These are phyloP conservation scores for Plasmodium cynomolgi DNA, from an alignment of 169 alveolate species.

Conservation along the genomic window DNA sequence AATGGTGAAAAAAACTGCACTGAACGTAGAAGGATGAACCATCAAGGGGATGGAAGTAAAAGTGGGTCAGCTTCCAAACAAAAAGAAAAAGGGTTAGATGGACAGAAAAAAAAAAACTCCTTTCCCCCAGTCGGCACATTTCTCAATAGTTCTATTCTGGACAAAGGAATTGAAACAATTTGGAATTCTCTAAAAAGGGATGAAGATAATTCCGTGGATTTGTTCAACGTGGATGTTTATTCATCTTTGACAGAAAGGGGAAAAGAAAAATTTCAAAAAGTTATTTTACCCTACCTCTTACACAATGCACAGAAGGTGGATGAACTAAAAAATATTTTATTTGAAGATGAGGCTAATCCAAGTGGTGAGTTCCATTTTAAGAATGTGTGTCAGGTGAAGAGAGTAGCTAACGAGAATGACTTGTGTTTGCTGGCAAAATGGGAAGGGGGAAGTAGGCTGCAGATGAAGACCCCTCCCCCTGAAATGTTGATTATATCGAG, in stretches of 20 bases:
- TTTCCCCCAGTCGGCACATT: background rate
- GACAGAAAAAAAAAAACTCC: background rate
- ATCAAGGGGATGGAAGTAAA: background rate
- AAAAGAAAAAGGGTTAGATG: background rate
- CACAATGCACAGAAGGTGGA: background rate
- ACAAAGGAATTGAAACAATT: background rate
- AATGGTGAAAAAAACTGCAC: background rate
- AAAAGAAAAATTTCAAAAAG: constrained; percentile 11
- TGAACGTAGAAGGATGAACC: background rate
- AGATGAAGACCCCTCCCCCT: background rate
- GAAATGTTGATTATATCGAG: constrained; percentile 19
- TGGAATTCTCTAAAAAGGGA: constrained; percentile 35
- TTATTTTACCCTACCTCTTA: constrained; percentile 34
- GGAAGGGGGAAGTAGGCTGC: background rate
- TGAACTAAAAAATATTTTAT: background rate
- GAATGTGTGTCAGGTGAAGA: constrained; percentile 34
- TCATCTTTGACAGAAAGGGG: constrained; percentile 14
- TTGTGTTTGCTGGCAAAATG: constrained; percentile 7
- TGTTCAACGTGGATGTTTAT: constrained; percentile 30
- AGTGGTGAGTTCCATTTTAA: background rate
- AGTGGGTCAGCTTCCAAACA: background rate
- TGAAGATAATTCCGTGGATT: constrained; percentile 37
- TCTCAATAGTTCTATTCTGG: background rate
- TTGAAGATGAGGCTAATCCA: background rate
- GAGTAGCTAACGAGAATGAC: constrained; percentile 54